These are phyloP conservation scores for Cytospora paraplurivora DNA, from an alignment of 2,329 filamentous ascomycete genomes.

Conservation along the genomic window DNA sequence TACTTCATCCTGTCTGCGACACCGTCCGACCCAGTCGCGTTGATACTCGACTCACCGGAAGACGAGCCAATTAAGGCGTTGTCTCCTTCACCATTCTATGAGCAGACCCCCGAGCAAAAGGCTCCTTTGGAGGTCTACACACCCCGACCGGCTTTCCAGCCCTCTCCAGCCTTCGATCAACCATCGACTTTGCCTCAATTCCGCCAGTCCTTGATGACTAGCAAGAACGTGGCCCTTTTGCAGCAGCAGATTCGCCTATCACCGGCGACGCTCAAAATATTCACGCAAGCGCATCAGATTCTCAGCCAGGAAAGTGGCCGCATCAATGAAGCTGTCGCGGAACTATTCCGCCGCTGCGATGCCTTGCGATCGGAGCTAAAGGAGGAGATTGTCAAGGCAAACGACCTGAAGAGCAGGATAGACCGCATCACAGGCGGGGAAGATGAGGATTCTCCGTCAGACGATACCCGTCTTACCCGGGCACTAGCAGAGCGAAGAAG, in stretches of 20 bases:
- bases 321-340: conserved; percentile 69
- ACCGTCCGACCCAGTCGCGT: conserved; percentile 56
- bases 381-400: conserved; percentile 67
- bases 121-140: conserved; percentile 54
- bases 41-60: conserved; percentile 63
- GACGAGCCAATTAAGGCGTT: conserved; percentile 40
- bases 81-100: conserved; percentile 46
- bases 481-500: conserved; percentile 57
- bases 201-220: conserved; percentile 59
- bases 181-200: conserved; percentile 38
- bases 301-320: conserved; percentile 69
- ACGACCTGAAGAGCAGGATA: conserved; percentile 66
- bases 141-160: conserved; percentile 67
- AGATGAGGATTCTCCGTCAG: conserved; percentile 53
- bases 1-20: conserved; percentile 65
- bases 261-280: conserved; percentile 68
- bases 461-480: conserved; percentile 59
- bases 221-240: conserved; percentile 61
- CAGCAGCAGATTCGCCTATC: conserved; percentile 71
- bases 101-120: conserved; percentile 39
- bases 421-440: conserved; percentile 67
- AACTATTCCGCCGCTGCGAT: conserved; percentile 72
- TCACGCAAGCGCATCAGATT: conserved; percentile 73
- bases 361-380: conserved; percentile 67
- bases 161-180: conserved; percentile 60